Percentiles rank a stretch among this genome's conserved stretches.
These are phyloP conservation scores for Echinosophora koreensis DNA, from an alignment of 306 rosid species.

Conservation along the genomic window DNA sequence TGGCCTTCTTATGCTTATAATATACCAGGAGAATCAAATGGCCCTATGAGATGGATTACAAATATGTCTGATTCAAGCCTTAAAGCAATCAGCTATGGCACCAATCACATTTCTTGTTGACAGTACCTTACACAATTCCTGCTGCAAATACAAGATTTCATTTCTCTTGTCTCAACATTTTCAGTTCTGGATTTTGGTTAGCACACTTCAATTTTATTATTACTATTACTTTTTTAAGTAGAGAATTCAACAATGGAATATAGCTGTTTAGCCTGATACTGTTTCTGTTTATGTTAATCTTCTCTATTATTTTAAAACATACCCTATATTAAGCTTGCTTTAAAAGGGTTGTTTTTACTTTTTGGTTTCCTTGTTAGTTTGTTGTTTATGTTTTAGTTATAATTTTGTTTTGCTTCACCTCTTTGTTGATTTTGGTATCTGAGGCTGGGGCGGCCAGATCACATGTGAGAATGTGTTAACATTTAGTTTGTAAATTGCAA, in stretches of 20 bases:
- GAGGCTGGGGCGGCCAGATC: background rate
- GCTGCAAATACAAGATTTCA: constrained; percentile 4
- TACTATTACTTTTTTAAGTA: background rate
- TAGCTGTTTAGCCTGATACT: constrained; percentile 26
- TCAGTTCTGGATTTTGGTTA: constrained; percentile 33
- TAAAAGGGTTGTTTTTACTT: constrained; percentile 1
- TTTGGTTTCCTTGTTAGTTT: background rate
- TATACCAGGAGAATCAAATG: constrained; percentile 65
- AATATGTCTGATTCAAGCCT: constrained; percentile 79
- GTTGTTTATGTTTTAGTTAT: background rate
- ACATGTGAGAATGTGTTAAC: background rate
- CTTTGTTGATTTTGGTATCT: constrained; percentile 3
- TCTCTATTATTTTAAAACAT: background rate
- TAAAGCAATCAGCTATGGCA: constrained; percentile 79
- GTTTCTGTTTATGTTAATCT: constrained; percentile 17
- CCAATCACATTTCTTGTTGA: constrained; percentile 71
- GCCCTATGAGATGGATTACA: constrained; percentile 77
- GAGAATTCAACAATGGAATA: constrained; percentile 22
- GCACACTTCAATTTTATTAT: constrained; percentile 7
- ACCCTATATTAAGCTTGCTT: background rate
- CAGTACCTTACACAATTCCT: background rate
- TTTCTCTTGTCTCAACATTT: background rate
- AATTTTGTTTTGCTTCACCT: background rate
- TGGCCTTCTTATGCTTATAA: constrained; percentile 94
- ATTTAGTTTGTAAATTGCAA: too few species aligned